Conservation (phyloP, 495 filamentous ascomycete genomes). For the Lichenothelia convexa region DNA sequence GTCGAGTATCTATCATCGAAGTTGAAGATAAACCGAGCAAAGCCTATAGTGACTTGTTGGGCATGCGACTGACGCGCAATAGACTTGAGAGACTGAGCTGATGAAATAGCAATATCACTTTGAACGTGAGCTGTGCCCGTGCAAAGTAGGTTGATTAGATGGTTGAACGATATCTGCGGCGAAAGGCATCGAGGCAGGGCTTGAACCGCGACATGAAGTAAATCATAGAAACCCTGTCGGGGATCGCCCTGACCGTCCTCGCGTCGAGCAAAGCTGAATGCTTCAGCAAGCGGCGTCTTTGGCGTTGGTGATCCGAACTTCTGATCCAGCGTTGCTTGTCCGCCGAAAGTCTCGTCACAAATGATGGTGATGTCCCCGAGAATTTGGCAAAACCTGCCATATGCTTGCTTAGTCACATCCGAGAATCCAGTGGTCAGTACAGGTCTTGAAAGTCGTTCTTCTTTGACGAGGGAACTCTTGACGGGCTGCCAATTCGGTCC, state of each 20-base stretch:
- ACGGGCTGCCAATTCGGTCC: constrained; percentile 15
- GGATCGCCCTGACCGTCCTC: constrained; percentile 76
- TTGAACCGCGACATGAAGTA: constrained; percentile 89
- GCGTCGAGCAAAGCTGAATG: constrained; percentile 65
- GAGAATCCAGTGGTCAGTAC: constrained; percentile 54
- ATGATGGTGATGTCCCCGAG: constrained; percentile 88
- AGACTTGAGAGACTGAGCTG: constrained; percentile 79
- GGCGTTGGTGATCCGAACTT: constrained; percentile 73
- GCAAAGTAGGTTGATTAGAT: constrained; percentile 85
- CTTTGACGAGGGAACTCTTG: constrained; percentile 20
- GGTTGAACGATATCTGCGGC: constrained; percentile 77
- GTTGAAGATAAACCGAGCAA: constrained; percentile 91
- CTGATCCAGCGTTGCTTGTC: constrained; percentile 86
- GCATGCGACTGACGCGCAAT: constrained; percentile 88
- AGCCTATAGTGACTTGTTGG: constrained; percentile 91
- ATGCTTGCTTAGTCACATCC: constrained; percentile 64
- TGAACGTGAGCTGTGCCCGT: constrained; percentile 95
- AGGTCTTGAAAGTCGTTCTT: constrained; percentile 49
- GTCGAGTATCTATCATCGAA: constrained; percentile 95
- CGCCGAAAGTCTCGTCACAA: constrained; percentile 91
- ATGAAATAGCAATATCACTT: constrained; percentile 77
- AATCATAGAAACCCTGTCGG: constrained; percentile 86
- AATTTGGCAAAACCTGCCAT: constrained; percentile 81
- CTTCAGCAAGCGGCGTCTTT: constrained; percentile 85
- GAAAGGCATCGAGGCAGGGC: constrained; percentile 85